These are phyloP conservation scores for Coleophoma crateriformis DNA, from an alignment of 2,329 filamentous ascomycete species.

Conservation along the genomic window DNA sequence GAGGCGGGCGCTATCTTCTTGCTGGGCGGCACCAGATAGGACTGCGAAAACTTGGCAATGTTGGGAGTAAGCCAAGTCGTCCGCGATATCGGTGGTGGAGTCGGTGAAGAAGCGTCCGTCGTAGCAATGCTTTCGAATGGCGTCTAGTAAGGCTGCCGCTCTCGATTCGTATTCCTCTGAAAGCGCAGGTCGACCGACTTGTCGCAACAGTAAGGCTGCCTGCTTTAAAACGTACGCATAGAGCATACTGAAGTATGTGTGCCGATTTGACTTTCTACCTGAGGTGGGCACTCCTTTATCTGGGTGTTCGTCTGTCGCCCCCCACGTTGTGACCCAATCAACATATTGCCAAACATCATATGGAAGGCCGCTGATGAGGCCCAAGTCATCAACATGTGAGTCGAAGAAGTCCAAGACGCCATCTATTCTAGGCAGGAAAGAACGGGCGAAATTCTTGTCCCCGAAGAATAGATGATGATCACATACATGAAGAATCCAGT, in stretches of 20 bases:
- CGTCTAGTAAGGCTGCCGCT: conserved; percentile 16
- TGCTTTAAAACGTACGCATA: conserved; percentile 31
- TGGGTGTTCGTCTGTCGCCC: conserved; percentile 19
- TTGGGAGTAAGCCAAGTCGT: conserved; percentile 24
- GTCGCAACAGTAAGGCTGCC: conserved; percentile 25
- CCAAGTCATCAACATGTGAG: conserved; percentile 19
- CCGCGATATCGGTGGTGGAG: conserved; percentile 26
- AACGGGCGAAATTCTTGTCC: conserved; percentile 23
- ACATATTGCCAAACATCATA: conserved; percentile 30
- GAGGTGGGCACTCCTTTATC: conserved; percentile 34
- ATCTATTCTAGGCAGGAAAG: conserved; percentile 27
- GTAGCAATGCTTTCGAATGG: conserved; percentile 27
- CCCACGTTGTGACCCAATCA: conserved; percentile 25
- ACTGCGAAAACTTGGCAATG: conserved; percentile 32
- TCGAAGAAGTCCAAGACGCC: conserved; percentile 29
- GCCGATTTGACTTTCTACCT: conserved; percentile 28
- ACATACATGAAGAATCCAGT: conserved; percentile 29
- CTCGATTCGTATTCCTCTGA: conserved; percentile 25
- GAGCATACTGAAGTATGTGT: conserved; percentile 35
- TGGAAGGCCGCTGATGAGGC: conserved; percentile 21
- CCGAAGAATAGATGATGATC: conserved; percentile 32
- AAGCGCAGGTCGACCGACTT: conserved; percentile 26
- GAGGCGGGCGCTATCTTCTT: conserved; percentile 14
- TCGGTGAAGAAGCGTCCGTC: conserved; percentile 29
- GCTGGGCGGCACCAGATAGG: conserved; percentile 23